Evolutionary conservation across 2,329 filamentous ascomycete genomes (phyloP).

Genomic region (Aspergillus ustus): DNA sequence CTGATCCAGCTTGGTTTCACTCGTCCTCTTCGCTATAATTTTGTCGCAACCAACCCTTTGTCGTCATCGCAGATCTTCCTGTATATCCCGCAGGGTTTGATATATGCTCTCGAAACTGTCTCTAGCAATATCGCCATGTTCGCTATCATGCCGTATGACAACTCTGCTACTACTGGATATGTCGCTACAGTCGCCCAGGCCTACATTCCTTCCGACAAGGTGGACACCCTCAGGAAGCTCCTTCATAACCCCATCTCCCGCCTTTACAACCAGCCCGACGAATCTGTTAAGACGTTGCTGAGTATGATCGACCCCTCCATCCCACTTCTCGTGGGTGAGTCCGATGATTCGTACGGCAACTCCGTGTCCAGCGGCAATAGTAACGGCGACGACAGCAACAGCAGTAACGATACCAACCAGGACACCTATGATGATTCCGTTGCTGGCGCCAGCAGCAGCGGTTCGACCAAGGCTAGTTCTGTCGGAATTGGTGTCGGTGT

Average conservation of each 20-base stretch:
- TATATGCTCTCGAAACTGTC: constrained; percentile 60
- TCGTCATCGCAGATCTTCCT: constrained; percentile 85
- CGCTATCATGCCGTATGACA: constrained; percentile 77
- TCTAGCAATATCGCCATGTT: constrained; percentile 65
- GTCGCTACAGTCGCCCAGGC: constrained; percentile 80
- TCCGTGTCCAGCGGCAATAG: constrained; percentile 31
- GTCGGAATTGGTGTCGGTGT: constrained; percentile 76
- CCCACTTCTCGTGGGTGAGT: constrained; percentile 62
- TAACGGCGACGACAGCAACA: constrained; percentile 49
- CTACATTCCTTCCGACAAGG: constrained; percentile 73
- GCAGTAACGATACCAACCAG: constrained; percentile 42
- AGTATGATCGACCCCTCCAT: constrained; percentile 83
- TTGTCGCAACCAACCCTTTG: constrained; percentile 72
- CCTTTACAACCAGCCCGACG: constrained; percentile 72
- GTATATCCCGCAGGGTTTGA: constrained; percentile 73
- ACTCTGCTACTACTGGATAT: constrained; percentile 67
- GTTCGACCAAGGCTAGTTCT: constrained; percentile 50
- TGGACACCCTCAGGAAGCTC: constrained; percentile 70
- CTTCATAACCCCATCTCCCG: constrained; percentile 72
- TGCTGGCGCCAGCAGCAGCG: constrained; percentile 54
- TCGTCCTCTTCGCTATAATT: constrained; percentile 79
- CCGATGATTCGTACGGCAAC: constrained; percentile 51
- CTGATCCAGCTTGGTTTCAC: constrained; percentile 85
- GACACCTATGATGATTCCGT: constrained; percentile 45
- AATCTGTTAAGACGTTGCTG: constrained; percentile 74